Base-by-base conservation (phyloP, 1,284 basidiomycete species). In the Moesziomyces globuligerus region DNA sequence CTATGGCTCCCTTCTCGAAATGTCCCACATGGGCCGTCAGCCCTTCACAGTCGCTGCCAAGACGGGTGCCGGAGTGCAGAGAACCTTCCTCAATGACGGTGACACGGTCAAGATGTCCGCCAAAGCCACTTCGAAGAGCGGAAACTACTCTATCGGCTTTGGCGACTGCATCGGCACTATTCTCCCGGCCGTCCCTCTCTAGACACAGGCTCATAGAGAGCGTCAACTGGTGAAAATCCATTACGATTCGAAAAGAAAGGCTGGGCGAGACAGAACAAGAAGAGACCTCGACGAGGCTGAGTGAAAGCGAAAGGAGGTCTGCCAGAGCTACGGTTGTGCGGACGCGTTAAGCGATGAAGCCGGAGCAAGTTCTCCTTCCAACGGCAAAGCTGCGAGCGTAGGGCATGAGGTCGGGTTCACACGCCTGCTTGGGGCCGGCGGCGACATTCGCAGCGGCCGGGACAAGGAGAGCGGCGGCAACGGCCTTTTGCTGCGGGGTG, bases 331-430 rank as follows among this genome's bases (percentile, higher is more conserved):
- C 25, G n/a, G n/a, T n/a, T n/a, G n/a, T n/a, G n/a, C n/a, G n/a
- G n/a, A n/a, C n/a, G n/a, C n/a, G n/a, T 41, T 26, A 50, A 44
- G 21, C 4, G 29, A 50, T 48, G 39, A 54, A 11, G 7, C 66
- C 66, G 11, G 50, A 58, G 32, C 66, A 69, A 18, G 66, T 69
- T 32, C 9, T 47, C 24, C 52, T 69, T 23, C 66, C 59, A n/a
- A 64, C 20, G 1, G 59, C 59, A 29, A 44, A 69, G 9, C 5
- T 18, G 21, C 49, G 45, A 9, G 66, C 66, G 23, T 69, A 69
- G 21, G 66, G 55, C 55, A 44, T 55, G 34, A 69, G 59, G 44
- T 69, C 59, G 23, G 66, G 66, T 20, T 69, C 66, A 37, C 66
- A 69, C n/a, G 54, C 45, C 41, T 54, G 51, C 42, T 69, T 69